Percentiles rank a stretch among this genome's conserved stretches.
Conservation (phyloP, 2,329 filamentous ascomycete species). For the Cladosporium phlei region DNA sequence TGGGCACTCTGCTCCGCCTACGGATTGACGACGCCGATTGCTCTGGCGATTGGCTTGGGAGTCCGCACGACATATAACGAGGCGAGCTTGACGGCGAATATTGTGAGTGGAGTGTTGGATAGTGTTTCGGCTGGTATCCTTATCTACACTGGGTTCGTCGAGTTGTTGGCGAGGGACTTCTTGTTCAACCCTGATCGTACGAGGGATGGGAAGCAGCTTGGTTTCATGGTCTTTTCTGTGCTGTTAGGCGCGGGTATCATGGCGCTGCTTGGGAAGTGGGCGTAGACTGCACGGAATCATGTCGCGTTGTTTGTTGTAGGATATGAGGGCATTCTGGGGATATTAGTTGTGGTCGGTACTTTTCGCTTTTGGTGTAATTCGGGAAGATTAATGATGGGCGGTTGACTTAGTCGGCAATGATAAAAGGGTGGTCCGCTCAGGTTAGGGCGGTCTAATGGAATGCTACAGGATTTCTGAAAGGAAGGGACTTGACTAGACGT, state of each 20-base stretch:
- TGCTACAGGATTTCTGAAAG: too few species aligned
- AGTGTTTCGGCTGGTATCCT: slow-evolving; percentile 69
- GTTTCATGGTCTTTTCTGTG: slow-evolving; percentile 84
- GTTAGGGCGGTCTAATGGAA: too few species aligned
- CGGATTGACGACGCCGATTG: slow-evolving; percentile 75
- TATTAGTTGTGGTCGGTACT: too few species aligned
- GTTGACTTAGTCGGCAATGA: too few species aligned
- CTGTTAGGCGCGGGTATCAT: slow-evolving; percentile 74
- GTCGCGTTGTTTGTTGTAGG: too few species aligned
- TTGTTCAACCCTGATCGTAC: slow-evolving; percentile 74
- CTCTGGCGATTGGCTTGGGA: slow-evolving; percentile 78
- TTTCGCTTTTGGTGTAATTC: too few species aligned
- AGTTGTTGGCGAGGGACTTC: slow-evolving; percentile 46
- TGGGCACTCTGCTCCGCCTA: slow-evolving; percentile 68
- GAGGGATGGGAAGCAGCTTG: slow-evolving; percentile 79
- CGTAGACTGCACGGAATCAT: slow-evolving; percentile 47
- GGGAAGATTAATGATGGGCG: too few species aligned
- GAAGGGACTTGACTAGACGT: too few species aligned
- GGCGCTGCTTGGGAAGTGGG: slow-evolving; percentile 82
- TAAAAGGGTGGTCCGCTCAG: too few species aligned
- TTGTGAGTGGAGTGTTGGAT: slow-evolving; percentile 86
- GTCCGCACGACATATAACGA: slow-evolving; percentile 62
- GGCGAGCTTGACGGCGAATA: slow-evolving; percentile 57
- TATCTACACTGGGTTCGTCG: slow-evolving; percentile 45
- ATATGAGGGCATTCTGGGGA: too few species aligned